Evolutionary conservation across 2,329 filamentous ascomycete genomes (phyloP).

Genomic region (Xylariaceae sp.): DNA sequence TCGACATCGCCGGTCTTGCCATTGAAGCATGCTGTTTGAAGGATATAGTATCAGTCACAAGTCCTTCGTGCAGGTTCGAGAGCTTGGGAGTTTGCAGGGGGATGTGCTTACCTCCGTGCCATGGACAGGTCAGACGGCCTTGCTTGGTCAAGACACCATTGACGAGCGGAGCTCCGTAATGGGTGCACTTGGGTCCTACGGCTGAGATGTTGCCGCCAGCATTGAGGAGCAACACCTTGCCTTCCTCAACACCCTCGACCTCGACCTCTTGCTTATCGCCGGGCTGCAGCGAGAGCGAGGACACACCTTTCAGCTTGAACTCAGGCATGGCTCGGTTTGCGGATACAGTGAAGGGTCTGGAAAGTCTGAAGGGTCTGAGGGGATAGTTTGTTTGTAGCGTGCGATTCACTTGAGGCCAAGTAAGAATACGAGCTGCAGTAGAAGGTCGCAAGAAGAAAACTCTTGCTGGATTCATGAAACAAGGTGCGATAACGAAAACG

Average conservation of each 20-base stretch:
- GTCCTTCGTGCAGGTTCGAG: not conserved
- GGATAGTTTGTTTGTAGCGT: conserved; percentile 5
- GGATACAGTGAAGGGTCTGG: conserved; percentile 25
- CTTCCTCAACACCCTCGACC: conserved; percentile 84
- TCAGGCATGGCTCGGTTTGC: conserved; percentile 52
- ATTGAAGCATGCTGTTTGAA: conserved; percentile 80
- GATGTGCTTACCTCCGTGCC: conserved; percentile 78
- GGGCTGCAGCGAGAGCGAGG: conserved; percentile 72
- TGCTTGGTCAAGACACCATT: conserved; percentile 83
- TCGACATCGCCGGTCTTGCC: conserved; percentile 89
- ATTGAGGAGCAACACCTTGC: conserved; percentile 86
- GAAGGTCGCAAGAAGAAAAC: conserved; percentile 13
- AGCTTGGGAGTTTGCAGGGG: not conserved
- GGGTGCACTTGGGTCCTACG: conserved; percentile 80
- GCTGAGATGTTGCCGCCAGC: conserved; percentile 76
- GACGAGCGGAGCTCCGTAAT: conserved; percentile 88
- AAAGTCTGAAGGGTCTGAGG: conserved; percentile 16
- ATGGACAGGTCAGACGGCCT: conserved; percentile 88
- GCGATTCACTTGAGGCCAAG: conserved; percentile 1
- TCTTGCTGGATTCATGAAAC: conserved; percentile 33
- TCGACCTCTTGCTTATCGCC: conserved; percentile 88
- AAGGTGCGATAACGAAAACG: not conserved
- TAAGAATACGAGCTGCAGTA: conserved; percentile 12
- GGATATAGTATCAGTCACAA: conserved; percentile 7
- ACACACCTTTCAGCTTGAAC: conserved; percentile 76